Evolutionary conservation across 2,329 filamentous ascomycete species (phyloP), one percentile per base, ranked within the genome.

Genomic region (Ustulina deusta): DNA sequence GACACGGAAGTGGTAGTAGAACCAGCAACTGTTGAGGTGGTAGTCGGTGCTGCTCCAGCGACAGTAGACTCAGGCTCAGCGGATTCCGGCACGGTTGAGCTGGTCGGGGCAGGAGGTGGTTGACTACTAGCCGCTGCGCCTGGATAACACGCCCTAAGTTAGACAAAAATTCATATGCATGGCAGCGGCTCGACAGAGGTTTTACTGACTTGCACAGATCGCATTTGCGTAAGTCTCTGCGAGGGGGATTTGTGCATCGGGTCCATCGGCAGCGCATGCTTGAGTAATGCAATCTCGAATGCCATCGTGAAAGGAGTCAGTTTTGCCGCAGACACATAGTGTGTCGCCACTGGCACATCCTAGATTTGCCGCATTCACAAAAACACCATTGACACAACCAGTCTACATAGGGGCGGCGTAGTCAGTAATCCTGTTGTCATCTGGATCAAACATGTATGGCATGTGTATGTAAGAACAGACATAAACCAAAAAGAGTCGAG

Each of bases 281-380:
- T 73, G 63, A 51, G 72, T 74, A 38, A 81, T 78, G 65, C 83
- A 85, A 56, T 84, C 82, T 25, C 75, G 73, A 54, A 84, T 77
- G n/a, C 80, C 81, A 62, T 72, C 67, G 1, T 69, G 15, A 3
- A 76, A 82, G 22, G 73, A 73, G 0, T 52, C 54, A 11, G 74
- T 61, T 11, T 79, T 78, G 32, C 68, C 72, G 69, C 84, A 85
- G 17, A 85, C 76, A 68, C 84, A 85, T 17, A 75, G 29, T 1
- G 61, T 74, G 61, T 79, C 76, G 6, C 74, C 74, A 11, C 66
- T 66, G 6, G 69, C 69, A 57, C 78, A 79, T 32, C 74, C 74
- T 11, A 78, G 63, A 11, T 40, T 56, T 7, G 49, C 63, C 2
- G 67, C 63, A 55, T 74, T 73, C 6, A 63, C 48, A 32, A 75